Conservation (phyloP, 73 alveolate species). For the Diophrys sp. region DNA sequence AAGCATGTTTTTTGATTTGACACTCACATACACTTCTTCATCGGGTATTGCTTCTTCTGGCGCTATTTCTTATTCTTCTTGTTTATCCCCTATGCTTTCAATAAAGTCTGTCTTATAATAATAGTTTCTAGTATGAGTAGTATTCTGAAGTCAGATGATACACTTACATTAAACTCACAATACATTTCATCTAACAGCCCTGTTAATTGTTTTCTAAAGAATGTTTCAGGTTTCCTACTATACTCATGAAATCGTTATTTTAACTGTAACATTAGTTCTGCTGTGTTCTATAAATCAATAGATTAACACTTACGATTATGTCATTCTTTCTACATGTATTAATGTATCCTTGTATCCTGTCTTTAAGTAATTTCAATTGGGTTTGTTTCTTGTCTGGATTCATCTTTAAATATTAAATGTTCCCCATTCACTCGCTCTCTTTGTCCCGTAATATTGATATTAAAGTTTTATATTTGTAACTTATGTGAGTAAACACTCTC, state of each 20-base stretch:
- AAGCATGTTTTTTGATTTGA: constrained; percentile 2
- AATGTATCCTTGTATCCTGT: neutral
- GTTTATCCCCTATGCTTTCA: neutral
- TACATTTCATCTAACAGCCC: neutral
- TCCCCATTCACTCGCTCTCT: too few species aligned
- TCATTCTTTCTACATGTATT: neutral
- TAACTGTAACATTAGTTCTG: neutral
- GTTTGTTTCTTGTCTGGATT: neutral
- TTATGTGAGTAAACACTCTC: too few species aligned
- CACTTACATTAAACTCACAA: constrained; percentile 1
- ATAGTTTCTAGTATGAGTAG: neutral
- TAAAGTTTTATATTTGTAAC: too few species aligned
- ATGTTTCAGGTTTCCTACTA: neutral
- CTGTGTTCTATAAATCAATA: neutral
- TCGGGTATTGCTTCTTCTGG: neutral
- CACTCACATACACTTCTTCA: constrained; percentile 15
- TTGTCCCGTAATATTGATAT: too few species aligned
- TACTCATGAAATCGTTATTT: neutral
- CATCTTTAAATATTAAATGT: neutral
- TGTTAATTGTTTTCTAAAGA: neutral
- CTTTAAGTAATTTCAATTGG: neutral
- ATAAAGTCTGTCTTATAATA: constrained; percentile 14
- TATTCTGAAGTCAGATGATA: neutral
- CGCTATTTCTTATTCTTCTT: neutral
- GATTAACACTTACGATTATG: neutral